Evolutionary conservation across 495 filamentous ascomycete species (phyloP), one percentile per base, ranked within the genome.

Genomic region (Aspergillus ostianus): DNA sequence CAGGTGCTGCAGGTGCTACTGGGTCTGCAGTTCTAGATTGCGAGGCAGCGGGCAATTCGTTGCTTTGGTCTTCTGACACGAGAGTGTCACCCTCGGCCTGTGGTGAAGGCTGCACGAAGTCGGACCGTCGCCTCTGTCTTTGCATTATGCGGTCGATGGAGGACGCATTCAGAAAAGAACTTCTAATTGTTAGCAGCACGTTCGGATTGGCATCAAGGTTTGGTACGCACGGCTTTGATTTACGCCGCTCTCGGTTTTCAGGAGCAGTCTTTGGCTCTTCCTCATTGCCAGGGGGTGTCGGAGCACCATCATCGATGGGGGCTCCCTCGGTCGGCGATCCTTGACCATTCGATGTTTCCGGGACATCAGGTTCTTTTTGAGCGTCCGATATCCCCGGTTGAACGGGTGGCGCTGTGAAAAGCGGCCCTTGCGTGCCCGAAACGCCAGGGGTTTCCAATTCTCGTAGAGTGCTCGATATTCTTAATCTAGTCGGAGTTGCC

Each of bases 81-180:
- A 41, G 36, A 17, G 55, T 52, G 21, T 50, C 45, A 12, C 62
- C 55, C 19, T 17, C 15, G 9, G 12, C 55, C 13, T n/a, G 23
- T 19, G 53, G 51, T 6, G 58, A 47, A 3, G 23, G 26, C 12
- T 51, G 45, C 4, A 57, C 44, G 36, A 47, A 36, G 27, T 68
- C 70, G 29, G 66, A 56, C 20, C 65, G 21, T 19, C 60, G 55
- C 36, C 59, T 50, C 51, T 64, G 29, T 21, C 66, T 59, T 56
- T 68, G 56, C 18, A 20, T 30, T 3, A 69, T 0, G 17, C 60
- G 62, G 41, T 60, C 23, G 9, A 71, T 62, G 0, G 53, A 46
- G 0, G 30, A 6, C 7, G 47, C 2, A 26, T 64, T 67, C n/a
- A 66, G 47, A 17, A 62, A 66, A 4, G 58, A 48, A 18, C 67